Evolutionary conservation across 164 flowering plant species (phyloP).

Genomic region (Echeveria elegans): DNA sequence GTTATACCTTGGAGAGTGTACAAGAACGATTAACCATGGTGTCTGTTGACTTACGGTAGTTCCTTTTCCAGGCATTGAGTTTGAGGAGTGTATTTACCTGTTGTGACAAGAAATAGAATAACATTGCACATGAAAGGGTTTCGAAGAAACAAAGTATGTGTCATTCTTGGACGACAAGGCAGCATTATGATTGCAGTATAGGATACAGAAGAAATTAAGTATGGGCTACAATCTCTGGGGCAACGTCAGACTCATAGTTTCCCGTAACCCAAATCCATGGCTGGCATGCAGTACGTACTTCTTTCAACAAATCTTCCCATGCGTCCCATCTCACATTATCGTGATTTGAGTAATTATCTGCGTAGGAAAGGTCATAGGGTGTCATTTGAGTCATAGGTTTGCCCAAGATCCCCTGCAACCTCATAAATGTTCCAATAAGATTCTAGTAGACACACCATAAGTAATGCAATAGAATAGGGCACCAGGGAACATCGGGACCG

Average conservation of each 20-base stretch:
- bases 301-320: conserved; percentile 4
- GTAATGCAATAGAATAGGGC: no score
- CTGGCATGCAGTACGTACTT: conserved; percentile 7
- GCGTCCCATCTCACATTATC: neutral
- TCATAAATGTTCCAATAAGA: neutral
- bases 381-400: neutral
- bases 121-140: no score
- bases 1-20: conserved; percentile 7
- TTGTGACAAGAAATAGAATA: neutral
- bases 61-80: neutral
- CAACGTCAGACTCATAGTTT: neutral
- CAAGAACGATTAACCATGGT: conserved; percentile 6
- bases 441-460: no score
- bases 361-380: conserved; percentile 1
- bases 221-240: neutral
- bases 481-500: no score
- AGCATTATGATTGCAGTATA: neutral
- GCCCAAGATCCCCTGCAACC: conserved; percentile 4
- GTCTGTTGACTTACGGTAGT: conserved; percentile 4
- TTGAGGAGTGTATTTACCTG: conserved; percentile 4
- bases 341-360: neutral
- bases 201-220: neutral
- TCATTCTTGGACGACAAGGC: neutral
- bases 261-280: conserved; percentile 5
- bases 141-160: neutral